Conservation (phyloP, 2,329 filamentous ascomycete genomes). For the Cladobotryum protrusum region DNA sequence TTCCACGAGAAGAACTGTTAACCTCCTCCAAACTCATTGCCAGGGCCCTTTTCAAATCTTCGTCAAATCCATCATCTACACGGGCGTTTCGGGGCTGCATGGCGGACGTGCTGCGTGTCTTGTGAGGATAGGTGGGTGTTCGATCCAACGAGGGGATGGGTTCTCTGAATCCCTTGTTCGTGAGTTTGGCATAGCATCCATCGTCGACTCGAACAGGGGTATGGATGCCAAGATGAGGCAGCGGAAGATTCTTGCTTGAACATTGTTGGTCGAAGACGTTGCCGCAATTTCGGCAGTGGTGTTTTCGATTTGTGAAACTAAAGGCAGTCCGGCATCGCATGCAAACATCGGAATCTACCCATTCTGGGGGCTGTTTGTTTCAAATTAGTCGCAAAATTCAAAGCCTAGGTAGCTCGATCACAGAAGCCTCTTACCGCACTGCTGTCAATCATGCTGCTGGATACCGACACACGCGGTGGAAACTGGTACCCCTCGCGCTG, state of each 20-base stretch:
- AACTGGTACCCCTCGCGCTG: slow-evolving; percentile 85
- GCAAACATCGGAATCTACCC: slow-evolving; percentile 95
- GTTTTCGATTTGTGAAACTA: slow-evolving; percentile 96
- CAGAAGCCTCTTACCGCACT: slow-evolving; percentile 63
- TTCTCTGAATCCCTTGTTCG: slow-evolving; percentile 53
- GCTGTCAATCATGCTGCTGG: slow-evolving; percentile 97
- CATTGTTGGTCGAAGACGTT: slow-evolving; percentile 97
- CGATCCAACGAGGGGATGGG: slow-evolving; percentile 41
- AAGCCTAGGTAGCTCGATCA: not conserved
- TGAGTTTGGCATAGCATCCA: slow-evolving; percentile 86
- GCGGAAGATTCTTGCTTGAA: slow-evolving; percentile 77
- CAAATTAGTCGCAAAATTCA: not conserved
- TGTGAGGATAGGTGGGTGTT: slow-evolving; percentile 48
- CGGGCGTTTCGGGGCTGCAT: slow-evolving; percentile 91
- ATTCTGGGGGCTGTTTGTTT: slow-evolving; percentile 72
- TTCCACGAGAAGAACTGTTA: slow-evolving; percentile 66
- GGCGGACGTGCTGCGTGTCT: slow-evolving; percentile 56
- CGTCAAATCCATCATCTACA: slow-evolving; percentile 86
- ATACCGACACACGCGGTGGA: slow-evolving; percentile 75
- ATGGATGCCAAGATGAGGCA: slow-evolving; percentile 89
- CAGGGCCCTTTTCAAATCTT: slow-evolving; percentile 85
- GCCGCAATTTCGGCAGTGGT: slow-evolving; percentile 96
- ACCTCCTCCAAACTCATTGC: slow-evolving; percentile 97
- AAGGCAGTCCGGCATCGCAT: slow-evolving; percentile 96
- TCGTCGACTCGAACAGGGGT: slow-evolving; percentile 92